Percentiles rank a stretch among this genome's conserved stretches.
Conservation (phyloP, 768 basidiomycete species). For the Suillus subluteus region DNA sequence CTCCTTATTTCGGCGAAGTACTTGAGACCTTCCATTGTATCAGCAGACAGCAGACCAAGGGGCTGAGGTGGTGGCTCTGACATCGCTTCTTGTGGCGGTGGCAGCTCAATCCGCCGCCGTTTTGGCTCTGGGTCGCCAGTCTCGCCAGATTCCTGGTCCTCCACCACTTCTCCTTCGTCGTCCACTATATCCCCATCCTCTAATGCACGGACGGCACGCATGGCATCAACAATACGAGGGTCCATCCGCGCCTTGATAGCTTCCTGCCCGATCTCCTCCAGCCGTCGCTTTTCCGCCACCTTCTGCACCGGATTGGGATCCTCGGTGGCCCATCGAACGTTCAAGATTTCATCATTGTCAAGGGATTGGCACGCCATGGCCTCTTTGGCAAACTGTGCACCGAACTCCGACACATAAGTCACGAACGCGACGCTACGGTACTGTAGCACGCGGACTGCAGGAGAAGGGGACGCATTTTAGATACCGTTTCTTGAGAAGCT, state of each 20-base stretch:
- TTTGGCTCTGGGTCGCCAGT: conserved; percentile 42
- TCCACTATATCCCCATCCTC: conserved; percentile 71
- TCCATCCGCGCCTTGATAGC: conserved; percentile 88
- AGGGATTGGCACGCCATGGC: conserved; percentile 98
- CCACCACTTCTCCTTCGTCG: conserved; percentile 39
- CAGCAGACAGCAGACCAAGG: conserved; percentile 72
- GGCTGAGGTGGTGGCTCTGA: conserved; percentile 40
- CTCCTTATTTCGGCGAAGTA: conserved; percentile 89
- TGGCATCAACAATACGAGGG: conserved; percentile 86
- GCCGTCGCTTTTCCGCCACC: conserved; percentile 77
- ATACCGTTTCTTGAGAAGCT: background rate
- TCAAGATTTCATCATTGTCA: conserved; percentile 96
- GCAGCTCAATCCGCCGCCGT: conserved; percentile 37
- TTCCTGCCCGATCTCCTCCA: conserved; percentile 85
- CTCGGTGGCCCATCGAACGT: conserved; percentile 99
- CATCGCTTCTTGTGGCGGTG: conserved; percentile 30
- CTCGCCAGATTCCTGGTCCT: conserved; percentile 34
- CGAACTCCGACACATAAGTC: conserved; percentile 84
- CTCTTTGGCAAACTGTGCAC: conserved; percentile 96
- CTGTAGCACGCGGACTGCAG: conserved; percentile 85
- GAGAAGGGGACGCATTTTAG: conserved; percentile 12
- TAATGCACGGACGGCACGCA: conserved; percentile 81
- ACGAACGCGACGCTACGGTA: conserved; percentile 97
- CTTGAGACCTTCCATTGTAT: conserved; percentile 87
- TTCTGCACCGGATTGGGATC: conserved; percentile 96